These are phyloP conservation scores for Salix arbutifolia DNA, from an alignment of 345 rosid genomes.

Conservation along the genomic window DNA sequence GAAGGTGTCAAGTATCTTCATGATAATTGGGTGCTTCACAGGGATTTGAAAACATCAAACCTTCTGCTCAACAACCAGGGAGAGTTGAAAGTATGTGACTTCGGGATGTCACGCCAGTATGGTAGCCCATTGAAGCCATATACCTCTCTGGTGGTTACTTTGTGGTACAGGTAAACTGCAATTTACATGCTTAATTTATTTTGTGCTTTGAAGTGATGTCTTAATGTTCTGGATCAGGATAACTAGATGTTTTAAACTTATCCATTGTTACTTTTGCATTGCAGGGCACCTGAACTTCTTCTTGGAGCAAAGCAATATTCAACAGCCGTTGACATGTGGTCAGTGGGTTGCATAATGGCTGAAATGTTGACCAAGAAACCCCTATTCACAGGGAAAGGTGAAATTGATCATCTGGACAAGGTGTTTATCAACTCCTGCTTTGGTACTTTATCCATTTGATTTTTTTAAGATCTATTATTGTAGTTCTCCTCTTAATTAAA, in stretches of 20 bases:
- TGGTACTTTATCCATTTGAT: neutral
- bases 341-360: conserved; percentile 89
- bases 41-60: conserved; percentile 87
- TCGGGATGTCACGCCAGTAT: conserved; percentile 82
- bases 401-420: conserved; percentile 69
- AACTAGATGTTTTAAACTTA: conserved; percentile 5
- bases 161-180: conserved; percentile 73
- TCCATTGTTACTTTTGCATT: conserved; percentile 3
- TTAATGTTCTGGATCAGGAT: neutral
- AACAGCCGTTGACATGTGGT: conserved; percentile 94
- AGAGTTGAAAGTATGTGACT: conserved; percentile 75
- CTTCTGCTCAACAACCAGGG: conserved; percentile 77
- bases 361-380: conserved; percentile 73
- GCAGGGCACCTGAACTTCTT: conserved; percentile 84
- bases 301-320: conserved; percentile 76
- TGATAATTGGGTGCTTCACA: conserved; percentile 87
- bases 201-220: neutral
- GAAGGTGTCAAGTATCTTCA: conserved; percentile 80
- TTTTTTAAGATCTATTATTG: neutral
- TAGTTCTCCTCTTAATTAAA: neutral
- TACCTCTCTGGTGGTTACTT: conserved; percentile 70
- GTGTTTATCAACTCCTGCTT: conserved; percentile 25
- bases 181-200: neutral
- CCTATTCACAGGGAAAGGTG: conserved; percentile 61
- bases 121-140: conserved; percentile 83